A percentile compares a stretch with the other conserved stretches of the same genome.
Evolutionary conservation across 2,329 filamentous ascomycete species (phyloP).

Genomic region (Alternaria ventricosa): DNA sequence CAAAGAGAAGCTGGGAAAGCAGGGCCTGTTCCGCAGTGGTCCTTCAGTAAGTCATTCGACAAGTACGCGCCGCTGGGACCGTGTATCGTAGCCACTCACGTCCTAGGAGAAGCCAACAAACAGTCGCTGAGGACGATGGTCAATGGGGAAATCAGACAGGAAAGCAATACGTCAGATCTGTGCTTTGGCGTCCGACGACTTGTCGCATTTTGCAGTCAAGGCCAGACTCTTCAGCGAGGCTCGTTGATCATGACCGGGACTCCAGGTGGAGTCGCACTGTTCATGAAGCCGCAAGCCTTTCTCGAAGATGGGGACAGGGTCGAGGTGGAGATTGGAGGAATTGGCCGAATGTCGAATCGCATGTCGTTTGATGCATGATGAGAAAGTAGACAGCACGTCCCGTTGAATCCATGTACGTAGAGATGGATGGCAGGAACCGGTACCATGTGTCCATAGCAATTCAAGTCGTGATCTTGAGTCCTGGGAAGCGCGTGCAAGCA

Average conservation of each 20-base stretch:
- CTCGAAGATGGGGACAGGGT: constrained; percentile 49
- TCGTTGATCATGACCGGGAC: constrained; percentile 56
- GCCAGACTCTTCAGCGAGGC: constrained; percentile 44
- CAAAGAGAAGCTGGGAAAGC: constrained; percentile 12
- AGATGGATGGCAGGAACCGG: too few species aligned
- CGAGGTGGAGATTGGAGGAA: constrained; percentile 26
- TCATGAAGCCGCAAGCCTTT: constrained; percentile 49
- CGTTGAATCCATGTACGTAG: too few species aligned
- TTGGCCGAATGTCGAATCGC: neutral
- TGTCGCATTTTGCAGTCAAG: constrained; percentile 21
- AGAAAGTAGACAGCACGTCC: too few species aligned
- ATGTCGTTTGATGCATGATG: too few species aligned
- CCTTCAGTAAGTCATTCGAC: constrained; percentile 55
- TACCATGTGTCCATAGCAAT: too few species aligned
- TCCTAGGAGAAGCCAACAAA: neutral
- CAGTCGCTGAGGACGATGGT: neutral
- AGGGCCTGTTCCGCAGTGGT: neutral
- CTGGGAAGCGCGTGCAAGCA: too few species aligned
- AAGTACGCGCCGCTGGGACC: constrained; percentile 58
- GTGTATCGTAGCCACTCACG: neutral
- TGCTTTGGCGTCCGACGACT: neutral
- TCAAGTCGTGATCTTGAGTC: too few species aligned
- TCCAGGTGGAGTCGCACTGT: constrained; percentile 51
- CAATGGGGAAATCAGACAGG: neutral
- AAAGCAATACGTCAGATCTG: neutral